Evolutionary conservation across 2,329 filamentous ascomycete genomes (phyloP).

Genomic region (Capronia americana): DNA sequence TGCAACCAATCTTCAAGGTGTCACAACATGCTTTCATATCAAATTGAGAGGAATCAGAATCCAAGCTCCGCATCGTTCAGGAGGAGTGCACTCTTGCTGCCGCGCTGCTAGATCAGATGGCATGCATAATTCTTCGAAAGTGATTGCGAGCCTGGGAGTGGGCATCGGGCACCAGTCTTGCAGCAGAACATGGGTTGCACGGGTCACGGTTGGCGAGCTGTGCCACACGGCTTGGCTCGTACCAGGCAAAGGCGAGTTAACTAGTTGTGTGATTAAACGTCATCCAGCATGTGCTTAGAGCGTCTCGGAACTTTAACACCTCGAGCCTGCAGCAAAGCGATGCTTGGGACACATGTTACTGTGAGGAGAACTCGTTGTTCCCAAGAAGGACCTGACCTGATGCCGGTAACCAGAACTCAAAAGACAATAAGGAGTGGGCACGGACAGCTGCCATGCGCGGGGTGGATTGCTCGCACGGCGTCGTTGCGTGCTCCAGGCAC

Average conservation of each 20-base stretch:
- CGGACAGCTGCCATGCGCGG: constrained; percentile 9
- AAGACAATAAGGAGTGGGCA: constrained; percentile 11
- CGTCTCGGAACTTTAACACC: constrained; percentile 28
- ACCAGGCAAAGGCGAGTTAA: constrained; percentile 4
- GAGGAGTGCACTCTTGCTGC: neutral
- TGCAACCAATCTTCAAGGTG: constrained; percentile 9
- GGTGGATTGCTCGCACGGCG: constrained; percentile 1
- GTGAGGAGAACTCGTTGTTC: constrained; percentile 15
- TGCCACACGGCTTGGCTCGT: constrained; percentile 16
- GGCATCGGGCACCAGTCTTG: neutral
- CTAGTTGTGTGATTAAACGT: constrained; percentile 24
- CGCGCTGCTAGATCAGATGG: neutral
- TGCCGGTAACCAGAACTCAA: constrained; percentile 19
- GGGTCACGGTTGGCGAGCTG: constrained; percentile 23
- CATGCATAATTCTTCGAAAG: neutral
- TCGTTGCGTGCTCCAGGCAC: neutral
- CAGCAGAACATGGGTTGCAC: neutral
- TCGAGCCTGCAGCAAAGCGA: constrained; percentile 6
- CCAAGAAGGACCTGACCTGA: neutral
- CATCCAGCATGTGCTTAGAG: constrained; percentile 26
- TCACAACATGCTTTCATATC: constrained; percentile 1
- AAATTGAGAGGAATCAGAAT: neutral
- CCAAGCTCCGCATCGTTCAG: neutral
- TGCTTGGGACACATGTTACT: constrained; percentile 1
- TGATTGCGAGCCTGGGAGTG: neutral